Evolutionary conservation across 306 rosid genomes (phyloP), one percentile per base, ranked within the genome.

Genomic region (Trifolium pratense): DNA sequence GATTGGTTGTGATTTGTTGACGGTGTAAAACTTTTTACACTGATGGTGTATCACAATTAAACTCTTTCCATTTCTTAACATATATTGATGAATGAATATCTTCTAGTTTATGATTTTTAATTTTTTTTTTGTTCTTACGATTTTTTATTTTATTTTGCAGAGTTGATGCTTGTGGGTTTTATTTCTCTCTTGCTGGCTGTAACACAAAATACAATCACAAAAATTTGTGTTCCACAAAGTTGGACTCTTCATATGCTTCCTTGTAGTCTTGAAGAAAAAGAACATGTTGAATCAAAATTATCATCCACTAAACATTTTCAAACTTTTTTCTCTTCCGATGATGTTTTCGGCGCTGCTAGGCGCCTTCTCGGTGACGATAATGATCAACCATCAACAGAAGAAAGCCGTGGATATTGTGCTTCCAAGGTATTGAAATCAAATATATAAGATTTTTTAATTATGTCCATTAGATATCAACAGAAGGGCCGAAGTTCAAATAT

Each of bases 111-210:
- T 51, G 59, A 51, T 51, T 51, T 51, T 51, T 43, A 43, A 43
- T 13, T 43, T 0, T 0, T 56, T 6, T 25, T 23, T 57, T 15
- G 9, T 5, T 20, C 7, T 64, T 14, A 46, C 15, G 0, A 34
- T 34, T 25, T 43, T 3, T 23, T 20, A 37, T 39, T 21, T 71
- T 26, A 53, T 61, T n/a, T n/a, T 21, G 39, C 86, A 89, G 98
- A 93, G 86, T 61, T 93, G 79, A 93, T 91, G 97, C 71, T 93
- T 63, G 49, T 93, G 91, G 98, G 97, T 2, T 94, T 94, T 48
- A 94, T 91, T 53, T 94, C 97, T 34, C 88, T 94, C 70, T 84
- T 94, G 15, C 88, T 94, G 78, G 83, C 97, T 10, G 91, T 91
- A 17, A 71, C 83, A 17, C 94, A 89, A 61, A 87, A 83, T 43